phyloP scores from a whole-genome alignment of 202 grass and related monocot genomes.

The Bolboschoenoplectus hybrid region DNA sequence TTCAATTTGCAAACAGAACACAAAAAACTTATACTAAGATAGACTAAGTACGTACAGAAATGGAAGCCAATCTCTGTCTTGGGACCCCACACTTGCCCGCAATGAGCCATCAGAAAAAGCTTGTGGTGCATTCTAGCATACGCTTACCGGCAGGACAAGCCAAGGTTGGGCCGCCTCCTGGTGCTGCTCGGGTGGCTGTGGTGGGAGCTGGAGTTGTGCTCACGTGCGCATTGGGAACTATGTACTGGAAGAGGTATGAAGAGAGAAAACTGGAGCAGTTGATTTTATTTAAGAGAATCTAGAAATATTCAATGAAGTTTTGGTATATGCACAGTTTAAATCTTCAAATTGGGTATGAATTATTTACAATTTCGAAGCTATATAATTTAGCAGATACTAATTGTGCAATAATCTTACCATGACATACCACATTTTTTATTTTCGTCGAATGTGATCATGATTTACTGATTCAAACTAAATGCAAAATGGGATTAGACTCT shows the following conservation, averaged over 20 bases:
- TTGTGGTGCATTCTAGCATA: too few species aligned
- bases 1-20: conserved; percentile 13
- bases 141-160: background rate
- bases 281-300: background rate
- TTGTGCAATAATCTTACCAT: background rate
- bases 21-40: background rate
- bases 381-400: background rate
- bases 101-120: background rate
- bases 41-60: background rate
- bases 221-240: background rate
- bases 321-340: background rate
- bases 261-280: background rate
- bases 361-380: background rate
- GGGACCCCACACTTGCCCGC: background rate
- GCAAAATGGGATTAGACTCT: background rate
- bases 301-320: background rate
- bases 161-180: background rate
- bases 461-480: conserved; percentile 2
- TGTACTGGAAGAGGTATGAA: conserved; percentile 30
- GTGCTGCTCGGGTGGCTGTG: background rate
- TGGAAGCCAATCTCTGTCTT: conserved; percentile 43
- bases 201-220: conserved; percentile 34
- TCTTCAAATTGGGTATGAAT: background rate
- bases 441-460: background rate
- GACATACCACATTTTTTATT: background rate